Conservation (phyloP, 106 monocot genomes). For the Vanilla planifolia region DNA sequence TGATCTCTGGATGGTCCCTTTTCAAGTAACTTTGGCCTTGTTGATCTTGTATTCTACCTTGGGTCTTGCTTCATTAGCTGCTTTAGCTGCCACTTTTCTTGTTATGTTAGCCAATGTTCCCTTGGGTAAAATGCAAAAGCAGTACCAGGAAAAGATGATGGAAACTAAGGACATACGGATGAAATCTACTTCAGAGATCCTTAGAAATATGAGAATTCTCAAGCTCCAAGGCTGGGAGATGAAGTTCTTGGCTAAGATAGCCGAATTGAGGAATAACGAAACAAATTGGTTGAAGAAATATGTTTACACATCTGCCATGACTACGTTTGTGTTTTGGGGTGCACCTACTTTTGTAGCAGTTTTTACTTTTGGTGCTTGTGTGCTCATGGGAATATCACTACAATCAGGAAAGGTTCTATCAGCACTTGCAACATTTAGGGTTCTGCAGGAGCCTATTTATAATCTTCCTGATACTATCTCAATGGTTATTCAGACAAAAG, state of each 20-base stretch:
- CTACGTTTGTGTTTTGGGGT: slow-evolving; percentile 58
- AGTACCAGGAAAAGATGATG: slow-evolving; percentile 76
- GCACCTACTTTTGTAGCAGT: slow-evolving; percentile 82
- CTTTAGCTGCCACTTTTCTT: slow-evolving; percentile 51
- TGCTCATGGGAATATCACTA: slow-evolving; percentile 76
- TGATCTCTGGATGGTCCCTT: slow-evolving; percentile 70
- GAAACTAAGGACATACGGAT: slow-evolving; percentile 76
- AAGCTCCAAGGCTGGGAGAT: slow-evolving; percentile 98
- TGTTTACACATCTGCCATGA: slow-evolving; percentile 51
- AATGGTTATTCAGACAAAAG: slow-evolving; percentile 72
- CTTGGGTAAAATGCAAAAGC: slow-evolving; percentile 58
- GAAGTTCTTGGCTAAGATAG: slow-evolving; percentile 79
- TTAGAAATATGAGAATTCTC: slow-evolving; percentile 91
- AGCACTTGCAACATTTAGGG: slow-evolving; percentile 80
- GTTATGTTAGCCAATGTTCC: slow-evolving; percentile 73
- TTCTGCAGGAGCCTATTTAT: slow-evolving; percentile 77
- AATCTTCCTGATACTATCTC: slow-evolving; percentile 67
- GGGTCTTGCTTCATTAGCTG: slow-evolving; percentile 69
- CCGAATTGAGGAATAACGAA: slow-evolving; percentile 59
- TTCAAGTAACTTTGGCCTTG: slow-evolving; percentile 68
- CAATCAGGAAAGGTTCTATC: slow-evolving; percentile 86
- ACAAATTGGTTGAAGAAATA: slow-evolving; percentile 65
- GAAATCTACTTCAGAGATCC: slow-evolving; percentile 81
- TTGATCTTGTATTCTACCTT: slow-evolving; percentile 59
- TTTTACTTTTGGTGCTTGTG: slow-evolving; percentile 69